Base-by-base conservation (phyloP, 164 flowering plant genomes). In the Aristolochia contorta region DNA sequence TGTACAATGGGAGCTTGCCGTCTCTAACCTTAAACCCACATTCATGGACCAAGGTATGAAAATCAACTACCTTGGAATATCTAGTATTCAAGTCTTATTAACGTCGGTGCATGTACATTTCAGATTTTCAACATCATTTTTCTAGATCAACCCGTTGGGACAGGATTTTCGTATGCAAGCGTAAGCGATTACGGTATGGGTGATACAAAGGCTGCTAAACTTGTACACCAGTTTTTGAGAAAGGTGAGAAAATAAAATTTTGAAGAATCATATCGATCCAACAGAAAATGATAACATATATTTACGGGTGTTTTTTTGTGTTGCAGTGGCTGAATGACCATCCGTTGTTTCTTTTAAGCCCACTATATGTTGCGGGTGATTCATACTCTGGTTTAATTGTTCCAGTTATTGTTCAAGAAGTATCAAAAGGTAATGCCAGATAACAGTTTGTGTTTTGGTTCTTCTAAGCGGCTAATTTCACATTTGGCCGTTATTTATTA, bases 11-110 rank as follows among this genome's bases (percentile, higher is more conserved):
- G 8, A 65, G 67, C 41, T 13, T 70, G 14, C 79, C 78, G 12
- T 12, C 60, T 8, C 45, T 75, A 12, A 30, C 14, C n/a, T 61
- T 56, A 14, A 63, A 72, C 46, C 76, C 77, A 6, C 47, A 64
- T 47, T 67, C 77, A 33, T 78, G 81, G 78, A 72, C 79, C 6
- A 71, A 72, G 81, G 81, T 73, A 10, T 9, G 7, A 55, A 7
- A 49, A 18, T 49, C 43, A 37, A 37, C 24, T 7, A 37, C 43
- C 43, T 10, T 37, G 3, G 12, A 37, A 37, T 3, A 6, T 37
- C 43, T 3, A 6, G 7, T 6, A 37, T 3, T 7, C 12, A 37
- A 37, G 43, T 37, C 43, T 37, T 37, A 6, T 37, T 37, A 37
- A 37, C 43, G 1, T 37, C 1, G 43, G 43, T 37, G 43, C 43